A percentile compares a stretch with the other conserved stretches of the same genome.
Evolutionary conservation across 1,139 yeast species (phyloP).

Genomic region (Pichia inconspicua): DNA sequence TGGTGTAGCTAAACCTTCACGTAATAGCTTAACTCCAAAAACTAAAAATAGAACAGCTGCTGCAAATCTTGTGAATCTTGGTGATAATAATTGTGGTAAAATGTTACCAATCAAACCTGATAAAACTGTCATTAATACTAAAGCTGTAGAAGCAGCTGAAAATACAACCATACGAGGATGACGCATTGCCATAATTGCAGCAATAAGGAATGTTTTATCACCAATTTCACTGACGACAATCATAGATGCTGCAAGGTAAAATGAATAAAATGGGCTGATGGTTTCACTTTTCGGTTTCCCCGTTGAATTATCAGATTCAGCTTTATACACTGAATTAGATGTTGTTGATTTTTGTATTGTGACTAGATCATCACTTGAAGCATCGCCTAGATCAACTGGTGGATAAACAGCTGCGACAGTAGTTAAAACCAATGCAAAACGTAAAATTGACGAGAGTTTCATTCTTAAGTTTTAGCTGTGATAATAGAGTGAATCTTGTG

Average conservation of each 20-base stretch:
- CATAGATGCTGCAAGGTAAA: slow-evolving; percentile 50
- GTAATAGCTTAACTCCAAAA: slow-evolving; percentile 69
- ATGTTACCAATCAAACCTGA: slow-evolving; percentile 92
- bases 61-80: slow-evolving; percentile 66
- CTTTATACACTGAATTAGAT: background rate
- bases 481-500: no score
- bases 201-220: slow-evolving; percentile 92
- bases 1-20: slow-evolving; percentile 80
- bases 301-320: background rate
- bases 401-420: slow-evolving; percentile 21
- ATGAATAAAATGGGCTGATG: slow-evolving; percentile 11
- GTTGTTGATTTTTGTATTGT: slow-evolving; percentile 18
- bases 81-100: slow-evolving; percentile 75
- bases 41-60: slow-evolving; percentile 78
- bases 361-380: slow-evolving; percentile 18
- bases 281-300: slow-evolving; percentile 5
- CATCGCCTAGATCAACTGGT: slow-evolving; percentile 15
- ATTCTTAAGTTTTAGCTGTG: no score
- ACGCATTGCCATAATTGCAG: slow-evolving; percentile 98
- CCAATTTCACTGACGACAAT: slow-evolving; percentile 91
- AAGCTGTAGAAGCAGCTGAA: slow-evolving; percentile 78
- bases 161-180: slow-evolving; percentile 77
- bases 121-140: slow-evolving; percentile 82
- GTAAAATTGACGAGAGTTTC: background rate
- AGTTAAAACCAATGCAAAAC: slow-evolving; percentile 1